Percentiles rank a stretch among this genome's conserved stretches.
These are phyloP conservation scores for Stemphylium lycopersici DNA, from an alignment of 2,329 filamentous ascomycete genomes.

Conservation along the genomic window DNA sequence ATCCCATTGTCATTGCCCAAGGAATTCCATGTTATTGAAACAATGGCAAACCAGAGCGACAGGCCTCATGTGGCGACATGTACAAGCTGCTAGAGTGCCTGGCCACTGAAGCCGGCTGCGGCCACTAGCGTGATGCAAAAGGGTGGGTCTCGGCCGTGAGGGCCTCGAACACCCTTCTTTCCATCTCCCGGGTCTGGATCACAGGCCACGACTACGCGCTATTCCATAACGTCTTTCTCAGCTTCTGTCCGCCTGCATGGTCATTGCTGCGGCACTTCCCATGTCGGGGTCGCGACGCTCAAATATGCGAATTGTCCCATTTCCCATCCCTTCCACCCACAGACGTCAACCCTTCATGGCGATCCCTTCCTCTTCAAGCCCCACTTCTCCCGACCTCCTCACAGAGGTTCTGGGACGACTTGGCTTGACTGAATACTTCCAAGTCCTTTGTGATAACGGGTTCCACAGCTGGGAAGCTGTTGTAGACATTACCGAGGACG, in stretches of 20 bases:
- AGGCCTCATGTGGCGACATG: too few species aligned
- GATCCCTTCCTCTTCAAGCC: slow-evolving; percentile 33
- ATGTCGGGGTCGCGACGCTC: slow-evolving; percentile 6
- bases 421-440: slow-evolving; percentile 37
- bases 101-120: slow-evolving; percentile 4
- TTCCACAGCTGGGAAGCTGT: slow-evolving; percentile 48
- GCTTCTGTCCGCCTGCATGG: slow-evolving; percentile 7
- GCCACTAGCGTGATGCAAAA: slow-evolving; percentile 9
- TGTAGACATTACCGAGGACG: slow-evolving; percentile 50
- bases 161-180: slow-evolving; percentile 24
- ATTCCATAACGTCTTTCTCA: slow-evolving; percentile 14
- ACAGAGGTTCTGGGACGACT: slow-evolving; percentile 40
- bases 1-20: too few species aligned
- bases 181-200: slow-evolving; percentile 18
- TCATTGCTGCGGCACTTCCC: slow-evolving; percentile 7
- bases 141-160: slow-evolving; percentile 11
- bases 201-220: slow-evolving; percentile 19
- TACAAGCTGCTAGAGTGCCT: not conserved
- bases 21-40: too few species aligned
- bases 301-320: slow-evolving; percentile 22
- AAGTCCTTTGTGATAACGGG: slow-evolving; percentile 42
- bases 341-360: slow-evolving; percentile 32
- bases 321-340: slow-evolving; percentile 16
- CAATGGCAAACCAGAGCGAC: too few species aligned
- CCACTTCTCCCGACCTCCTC: slow-evolving; percentile 34